Evolutionary conservation across 2,329 filamentous ascomycete genomes (phyloP), one percentile per base, ranked within the genome.

Genomic region (Zymoseptoria ardabiliae): DNA sequence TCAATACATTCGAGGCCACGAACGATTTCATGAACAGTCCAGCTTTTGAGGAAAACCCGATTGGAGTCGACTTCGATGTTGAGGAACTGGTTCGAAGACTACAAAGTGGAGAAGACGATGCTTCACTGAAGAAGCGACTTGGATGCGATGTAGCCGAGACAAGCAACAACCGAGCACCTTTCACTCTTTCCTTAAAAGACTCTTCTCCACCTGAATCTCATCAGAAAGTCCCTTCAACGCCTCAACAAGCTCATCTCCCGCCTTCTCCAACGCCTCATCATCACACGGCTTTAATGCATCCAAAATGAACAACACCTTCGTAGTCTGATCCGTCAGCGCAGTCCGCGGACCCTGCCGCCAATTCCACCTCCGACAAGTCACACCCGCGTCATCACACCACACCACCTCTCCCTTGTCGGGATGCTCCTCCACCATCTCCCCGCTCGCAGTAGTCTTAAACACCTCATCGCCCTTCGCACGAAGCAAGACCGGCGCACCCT

Each of bases 311-410:
- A 76, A 58, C n/a, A 72, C 73, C 25, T 67, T 66, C 6, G 68
- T 73, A 3, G 72, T 75, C 2, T 66, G 61, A 57, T 75, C 71
- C 13, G 59, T 68, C 56, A 76, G 62, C 2, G 69, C 72, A 3
- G 74, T 76, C 22, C 74, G 59, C 1, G 71, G 66, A 22, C 73
- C 71, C 61, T 76, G 74, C 22, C 74, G 61, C 74, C 75, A 76
- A 61, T 76, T 75, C 74, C 73, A 76, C 6, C 72, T 58, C 7
- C 74, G 68, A 56, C 74, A 76, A 13, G 74, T 76, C 9, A 76
- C 68, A 0, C 73, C 73, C 1, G 58, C 65, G 10, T 71, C 65
- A 57, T 76, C 75, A 58, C 73, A 75, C 75, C 74, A 76, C 9
- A 76, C 69, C 1, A 72, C 73, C 60, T 76, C 75, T 1, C 74